These are phyloP conservation scores for Cyathus striatus DNA, from an alignment of 768 basidiomycete genomes.

Conservation along the genomic window DNA sequence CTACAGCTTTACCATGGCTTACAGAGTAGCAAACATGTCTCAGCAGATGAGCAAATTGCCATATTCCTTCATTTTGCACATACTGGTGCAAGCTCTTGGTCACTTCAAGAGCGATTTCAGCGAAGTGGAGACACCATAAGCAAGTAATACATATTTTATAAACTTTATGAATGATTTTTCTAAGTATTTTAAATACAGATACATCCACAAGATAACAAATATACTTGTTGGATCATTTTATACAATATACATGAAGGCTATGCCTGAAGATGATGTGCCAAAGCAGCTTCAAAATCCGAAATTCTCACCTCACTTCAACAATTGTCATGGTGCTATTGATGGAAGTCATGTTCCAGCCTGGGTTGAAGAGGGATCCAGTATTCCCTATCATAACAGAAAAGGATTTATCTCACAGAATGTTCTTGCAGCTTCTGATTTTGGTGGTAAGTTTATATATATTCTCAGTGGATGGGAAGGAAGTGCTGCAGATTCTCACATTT, in stretches of 20 bases:
- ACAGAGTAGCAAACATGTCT: constrained; percentile 14
- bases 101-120: constrained; percentile 31
- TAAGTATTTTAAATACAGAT: too few relatives aligned
- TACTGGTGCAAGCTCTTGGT: constrained; percentile 17
- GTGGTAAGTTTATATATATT: constrained; percentile 22
- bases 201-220: constrained; percentile 12
- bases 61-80: constrained; percentile 26
- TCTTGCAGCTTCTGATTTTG: constrained; percentile 22
- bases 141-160: constrained; percentile 5
- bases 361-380: constrained; percentile 3
- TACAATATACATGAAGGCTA: constrained; percentile 9
- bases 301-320: too few relatives aligned
- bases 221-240: constrained; percentile 10
- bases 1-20: too few relatives aligned
- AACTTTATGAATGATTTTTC: not conserved
- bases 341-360: constrained; percentile 12
- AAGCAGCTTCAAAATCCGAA: constrained; percentile 10
- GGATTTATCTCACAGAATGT: constrained; percentile 23
- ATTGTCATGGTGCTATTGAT: constrained; percentile 20
- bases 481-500: constrained; percentile 22
- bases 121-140: constrained; percentile 30
- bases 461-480: constrained; percentile 30
- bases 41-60: constrained; percentile 28
- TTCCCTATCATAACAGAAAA: constrained; percentile 11
- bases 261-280: constrained; percentile 7